Evolutionary conservation across 1,139 yeast genomes (phyloP), one percentile per base, ranked within the genome.

Genomic region (Saccharomyces hybrid): DNA sequence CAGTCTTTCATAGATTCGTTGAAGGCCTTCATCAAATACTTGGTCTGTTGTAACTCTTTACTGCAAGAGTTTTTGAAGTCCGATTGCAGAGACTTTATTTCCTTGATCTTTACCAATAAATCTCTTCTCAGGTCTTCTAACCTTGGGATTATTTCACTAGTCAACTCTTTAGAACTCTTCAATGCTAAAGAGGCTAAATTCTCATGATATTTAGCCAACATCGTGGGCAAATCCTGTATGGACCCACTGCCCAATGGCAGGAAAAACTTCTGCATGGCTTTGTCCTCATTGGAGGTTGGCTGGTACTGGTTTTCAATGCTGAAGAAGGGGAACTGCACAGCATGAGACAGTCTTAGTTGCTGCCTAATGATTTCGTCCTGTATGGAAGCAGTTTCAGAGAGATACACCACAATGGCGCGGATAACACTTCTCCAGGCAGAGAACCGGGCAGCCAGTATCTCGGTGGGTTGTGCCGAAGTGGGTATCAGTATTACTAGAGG

Each of bases 281-380:
- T 68, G 26, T 67, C 70, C 26, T 60, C 65, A 4, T 56, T 56
- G 7, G 66, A 56, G 14, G 54, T 48, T 4, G 66, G 70, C 51
- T 61, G 66, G 27, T 63, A 59, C 46, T 62, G 65, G 51, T 60
- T 59, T 50, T 63, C 67, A 1, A 62, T 61, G 28, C 68, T 66
- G 62, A 73, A 74, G 56, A 78, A 75, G 5, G 85, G 82, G 66
- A 82, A 78, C 57, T 78, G 78, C 28, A 88, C 84, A 8, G 96
- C 89, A 69, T 88, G 91, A 61, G 88, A 88, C 49, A 91, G 76
- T 53, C 96, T 76, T 54, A 83, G 75, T 68, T 89, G 95, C 66
- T 88, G 96, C 57, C 96, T 80, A 41, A 88, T 84, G 26, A 87
- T 81, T 66, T 89, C 97, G 66, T 90, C 97, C 68, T 89, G 95